phyloP scores from a whole-genome alignment of 129 eudicot species.

The Heracleum sosnowskyi region DNA sequence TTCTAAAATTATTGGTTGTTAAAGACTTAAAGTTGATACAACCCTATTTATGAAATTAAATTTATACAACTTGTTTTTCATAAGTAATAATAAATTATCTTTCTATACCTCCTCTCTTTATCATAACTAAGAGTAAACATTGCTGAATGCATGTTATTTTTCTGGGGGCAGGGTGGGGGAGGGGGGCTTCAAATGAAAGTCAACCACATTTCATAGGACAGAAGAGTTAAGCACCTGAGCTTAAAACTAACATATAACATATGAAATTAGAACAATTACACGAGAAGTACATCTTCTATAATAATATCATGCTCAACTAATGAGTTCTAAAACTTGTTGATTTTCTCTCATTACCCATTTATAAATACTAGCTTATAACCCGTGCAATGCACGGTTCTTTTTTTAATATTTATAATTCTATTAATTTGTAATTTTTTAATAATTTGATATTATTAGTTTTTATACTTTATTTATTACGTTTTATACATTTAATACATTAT shows the following conservation, averaged over 20 bases:
- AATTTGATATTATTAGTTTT: too few species aligned
- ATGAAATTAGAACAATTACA: conserved; percentile 1
- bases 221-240: conserved; percentile 1
- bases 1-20: not conserved
- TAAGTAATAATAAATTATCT: not conserved
- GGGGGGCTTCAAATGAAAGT: not conserved
- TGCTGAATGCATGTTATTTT: too few species aligned
- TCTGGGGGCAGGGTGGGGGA: too few species aligned
- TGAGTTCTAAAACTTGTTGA: not conserved
- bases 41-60: not conserved
- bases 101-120: not conserved
- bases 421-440: too few species aligned
- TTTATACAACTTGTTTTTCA: not conserved
- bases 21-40: not conserved
- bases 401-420: too few species aligned
- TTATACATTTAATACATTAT: too few species aligned
- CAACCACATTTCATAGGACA: not conserved
- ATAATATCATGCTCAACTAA: not conserved
- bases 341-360: not conserved
- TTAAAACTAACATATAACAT: not conserved
- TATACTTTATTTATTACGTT: too few species aligned
- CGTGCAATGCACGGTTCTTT: too few species aligned
- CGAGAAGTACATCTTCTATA: not conserved
- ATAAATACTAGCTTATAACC: too few species aligned
- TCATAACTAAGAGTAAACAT: not conserved